Evolutionary conservation across 2,329 filamentous ascomycete species (phyloP).

Genomic region (Pseudonectria buxi): DNA sequence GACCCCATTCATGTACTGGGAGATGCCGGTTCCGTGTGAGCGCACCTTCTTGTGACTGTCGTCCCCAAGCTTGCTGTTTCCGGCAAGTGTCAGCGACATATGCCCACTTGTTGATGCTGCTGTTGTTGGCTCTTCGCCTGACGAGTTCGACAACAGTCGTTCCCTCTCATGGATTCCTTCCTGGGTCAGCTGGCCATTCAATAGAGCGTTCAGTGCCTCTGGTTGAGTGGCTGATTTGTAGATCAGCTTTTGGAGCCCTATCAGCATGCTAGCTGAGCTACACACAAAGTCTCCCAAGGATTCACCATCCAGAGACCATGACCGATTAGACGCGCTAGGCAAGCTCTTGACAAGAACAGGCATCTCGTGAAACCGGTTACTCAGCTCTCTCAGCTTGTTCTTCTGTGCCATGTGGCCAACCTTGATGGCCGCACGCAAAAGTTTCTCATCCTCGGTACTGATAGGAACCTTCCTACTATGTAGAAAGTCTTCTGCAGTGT

Average conservation of each 20-base stretch:
- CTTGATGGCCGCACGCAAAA: constrained; percentile 59
- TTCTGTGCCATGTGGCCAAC: constrained; percentile 53
- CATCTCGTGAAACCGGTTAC: constrained; percentile 68
- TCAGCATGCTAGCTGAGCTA: constrained; percentile 44
- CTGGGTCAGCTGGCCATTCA: constrained; percentile 39
- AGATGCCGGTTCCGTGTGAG: constrained; percentile 20
- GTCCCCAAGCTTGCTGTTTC: constrained; percentile 38
- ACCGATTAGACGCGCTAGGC: constrained; percentile 49
- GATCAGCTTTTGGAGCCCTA: constrained; percentile 46
- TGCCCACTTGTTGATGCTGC: constrained; percentile 6
- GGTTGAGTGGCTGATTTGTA: constrained; percentile 38
- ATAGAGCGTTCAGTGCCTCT: constrained; percentile 38
- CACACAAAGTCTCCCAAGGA: constrained; percentile 41
- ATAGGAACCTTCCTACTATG: constrained; percentile 53
- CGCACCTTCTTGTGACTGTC: constrained; percentile 29
- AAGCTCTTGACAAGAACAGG: constrained; percentile 66
- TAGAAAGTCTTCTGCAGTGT: constrained; percentile 63
- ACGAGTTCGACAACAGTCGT: constrained; percentile 17
- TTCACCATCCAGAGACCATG: constrained; percentile 61
- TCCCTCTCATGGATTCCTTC: constrained; percentile 32
- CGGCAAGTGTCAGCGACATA: constrained; percentile 26
- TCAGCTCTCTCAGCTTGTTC: constrained; percentile 58
- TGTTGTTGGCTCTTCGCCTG: background rate
- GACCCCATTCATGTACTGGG: constrained; percentile 14
- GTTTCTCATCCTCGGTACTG: constrained; percentile 49